Conservation (phyloP, 129 eudicot species). For the Rutidosis leptorrhynchoides region DNA sequence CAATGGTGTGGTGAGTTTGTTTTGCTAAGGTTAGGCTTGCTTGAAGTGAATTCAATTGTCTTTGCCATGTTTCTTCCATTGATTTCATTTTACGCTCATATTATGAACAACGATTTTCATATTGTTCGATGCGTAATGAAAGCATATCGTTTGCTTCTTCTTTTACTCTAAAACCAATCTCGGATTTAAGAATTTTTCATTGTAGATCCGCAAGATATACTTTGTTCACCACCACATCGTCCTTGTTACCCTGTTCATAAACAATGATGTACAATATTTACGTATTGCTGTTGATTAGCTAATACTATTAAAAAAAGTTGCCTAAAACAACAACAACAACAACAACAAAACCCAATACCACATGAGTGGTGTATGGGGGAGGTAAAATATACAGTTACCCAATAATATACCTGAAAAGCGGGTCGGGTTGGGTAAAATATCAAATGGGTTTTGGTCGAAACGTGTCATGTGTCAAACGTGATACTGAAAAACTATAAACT, state of each 20-base stretch:
- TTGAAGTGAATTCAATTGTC: slow-evolving; percentile 81
- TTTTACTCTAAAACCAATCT: slow-evolving; percentile 69
- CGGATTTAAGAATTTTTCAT: slow-evolving; percentile 68
- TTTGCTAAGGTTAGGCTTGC: slow-evolving; percentile 70
- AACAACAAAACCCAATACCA: too few species aligned
- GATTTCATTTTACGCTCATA: slow-evolving; percentile 86
- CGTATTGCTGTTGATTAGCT: too few species aligned
- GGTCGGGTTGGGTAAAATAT: too few species aligned
- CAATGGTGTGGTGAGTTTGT: slow-evolving; percentile 54
- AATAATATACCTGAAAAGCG: too few species aligned
- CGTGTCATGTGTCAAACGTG: too few species aligned
- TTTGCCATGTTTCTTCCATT: slow-evolving; percentile 93
- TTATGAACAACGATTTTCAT: slow-evolving; percentile 84
- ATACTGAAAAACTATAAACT: too few species aligned
- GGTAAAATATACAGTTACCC: too few species aligned
- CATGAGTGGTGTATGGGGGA: too few species aligned
- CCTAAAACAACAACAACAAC: too few species aligned
- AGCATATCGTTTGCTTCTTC: slow-evolving; percentile 78
- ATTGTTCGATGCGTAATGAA: slow-evolving; percentile 63
- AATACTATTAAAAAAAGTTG: too few species aligned
- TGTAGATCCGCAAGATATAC: slow-evolving; percentile 78
- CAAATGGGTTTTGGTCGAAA: too few species aligned
- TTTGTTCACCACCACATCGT: slow-evolving; percentile 61
- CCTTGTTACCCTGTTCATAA: slow-evolving; percentile 44
- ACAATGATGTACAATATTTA: neutral